Percentiles rank a stretch among this genome's conserved stretches.
Evolutionary conservation across 768 basidiomycete species (phyloP).

Genomic region (Suillus lakei): DNA sequence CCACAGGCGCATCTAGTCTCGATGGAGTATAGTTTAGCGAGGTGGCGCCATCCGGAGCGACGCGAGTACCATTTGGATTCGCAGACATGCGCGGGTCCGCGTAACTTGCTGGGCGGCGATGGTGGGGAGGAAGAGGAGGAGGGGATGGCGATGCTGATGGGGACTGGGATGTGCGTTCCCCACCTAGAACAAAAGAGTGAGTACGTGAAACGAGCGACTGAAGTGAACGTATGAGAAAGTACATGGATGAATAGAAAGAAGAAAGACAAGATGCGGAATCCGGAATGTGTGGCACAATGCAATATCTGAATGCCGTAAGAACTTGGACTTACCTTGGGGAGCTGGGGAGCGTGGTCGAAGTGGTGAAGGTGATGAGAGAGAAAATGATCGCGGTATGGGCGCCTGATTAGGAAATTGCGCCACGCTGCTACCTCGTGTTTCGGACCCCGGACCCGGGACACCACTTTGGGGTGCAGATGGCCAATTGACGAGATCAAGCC

Average conservation of each 20-base stretch:
- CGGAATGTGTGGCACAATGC: not conserved
- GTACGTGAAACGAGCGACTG: not conserved
- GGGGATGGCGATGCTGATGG: not conserved
- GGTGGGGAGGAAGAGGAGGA: not conserved
- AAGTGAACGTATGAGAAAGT: not conserved
- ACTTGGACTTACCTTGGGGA: conserved; percentile 11
- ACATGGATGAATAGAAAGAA: not conserved
- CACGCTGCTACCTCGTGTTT: conserved; percentile 24
- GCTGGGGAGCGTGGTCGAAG: conserved; percentile 25
- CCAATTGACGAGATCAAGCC: not conserved
- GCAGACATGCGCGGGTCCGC: conserved; percentile 1
- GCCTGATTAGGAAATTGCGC: conserved; percentile 25
- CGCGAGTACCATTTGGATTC: conserved; percentile 15
- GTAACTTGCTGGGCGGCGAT: not conserved
- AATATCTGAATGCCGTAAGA: conserved; percentile 1
- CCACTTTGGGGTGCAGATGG: not conserved
- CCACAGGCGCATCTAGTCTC: conserved; percentile 23
- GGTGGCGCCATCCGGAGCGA: conserved; percentile 17
- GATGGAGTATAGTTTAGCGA: conserved; percentile 20
- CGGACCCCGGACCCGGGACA: conserved; percentile 28
- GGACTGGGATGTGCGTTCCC: conserved; percentile 2
- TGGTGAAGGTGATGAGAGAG: conserved; percentile 33
- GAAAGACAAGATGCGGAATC: not conserved
- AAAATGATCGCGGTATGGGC: conserved; percentile 28
- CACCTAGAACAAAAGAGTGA: conserved; percentile 8